A percentile compares a stretch with the other conserved stretches of the same genome.
These are phyloP conservation scores for Loxodes magnus DNA, from an alignment of 73 alveolate genomes.

Conservation along the genomic window DNA sequence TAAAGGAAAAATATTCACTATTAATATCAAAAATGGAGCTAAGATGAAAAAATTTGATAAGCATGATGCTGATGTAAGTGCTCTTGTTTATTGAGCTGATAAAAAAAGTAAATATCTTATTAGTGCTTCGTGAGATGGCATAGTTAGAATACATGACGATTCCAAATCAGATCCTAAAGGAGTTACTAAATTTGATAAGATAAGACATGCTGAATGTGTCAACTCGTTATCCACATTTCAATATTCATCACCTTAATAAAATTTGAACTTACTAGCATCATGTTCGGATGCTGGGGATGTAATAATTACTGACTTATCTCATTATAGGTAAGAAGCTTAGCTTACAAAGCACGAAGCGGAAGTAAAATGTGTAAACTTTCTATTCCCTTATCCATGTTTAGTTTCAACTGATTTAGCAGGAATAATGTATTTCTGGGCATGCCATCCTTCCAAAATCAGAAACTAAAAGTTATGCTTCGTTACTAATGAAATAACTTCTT, in stretches of 20 bases:
- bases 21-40: conserved; percentile 94
- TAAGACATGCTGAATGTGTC: conserved; percentile 72
- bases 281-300: conserved; percentile 94
- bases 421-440: conserved; percentile 80
- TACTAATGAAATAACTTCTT: conserved; percentile 63
- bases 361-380: conserved; percentile 76
- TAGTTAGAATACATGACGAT: conserved; percentile 88
- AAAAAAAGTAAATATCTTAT: conserved; percentile 28
- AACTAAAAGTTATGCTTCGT: conserved; percentile 57
- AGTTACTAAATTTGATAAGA: conserved; percentile 73
- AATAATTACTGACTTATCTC: conserved; percentile 73
- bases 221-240: conserved; percentile 67
- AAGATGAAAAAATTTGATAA: conserved; percentile 88
- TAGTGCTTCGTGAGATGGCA: conserved; percentile 71
- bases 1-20: conserved; percentile 86
- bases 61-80: conserved; percentile 66
- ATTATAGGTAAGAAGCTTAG: conserved; percentile 82
- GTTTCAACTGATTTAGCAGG: conserved; percentile 88
- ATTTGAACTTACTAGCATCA: conserved; percentile 61
- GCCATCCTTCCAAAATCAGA: conserved; percentile 60
- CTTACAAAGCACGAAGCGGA: conserved; percentile 56
- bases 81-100: conserved; percentile 55
- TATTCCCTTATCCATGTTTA: conserved; percentile 63
- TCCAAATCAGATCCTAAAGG: conserved; percentile 81
- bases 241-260: conserved; percentile 51